These are phyloP conservation scores for Trypanosoma platydactyli DNA, from an alignment of 208 protist species.

Conservation along the genomic window DNA sequence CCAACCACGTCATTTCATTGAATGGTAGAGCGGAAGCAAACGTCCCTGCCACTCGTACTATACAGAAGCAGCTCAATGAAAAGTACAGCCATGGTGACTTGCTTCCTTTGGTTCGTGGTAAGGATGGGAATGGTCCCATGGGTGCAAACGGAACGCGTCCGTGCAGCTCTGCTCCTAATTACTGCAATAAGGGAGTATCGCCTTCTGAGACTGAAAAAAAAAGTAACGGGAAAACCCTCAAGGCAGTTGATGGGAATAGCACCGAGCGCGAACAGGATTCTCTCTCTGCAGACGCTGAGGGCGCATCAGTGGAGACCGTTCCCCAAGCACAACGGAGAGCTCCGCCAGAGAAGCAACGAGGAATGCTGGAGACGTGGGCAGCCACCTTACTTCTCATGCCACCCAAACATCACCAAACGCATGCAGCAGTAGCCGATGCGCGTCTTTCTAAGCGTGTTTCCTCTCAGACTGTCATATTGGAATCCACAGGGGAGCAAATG, in stretches of 20 bases:
- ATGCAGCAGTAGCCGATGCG: background rate
- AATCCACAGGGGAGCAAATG: conserved; percentile 56
- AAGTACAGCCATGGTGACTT: too few species aligned
- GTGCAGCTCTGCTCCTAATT: too few species aligned
- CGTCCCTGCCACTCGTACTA: background rate
- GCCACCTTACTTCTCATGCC: conserved; percentile 5
- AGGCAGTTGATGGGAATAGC: background rate
- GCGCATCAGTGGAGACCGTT: background rate
- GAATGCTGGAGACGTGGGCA: conserved; percentile 9
- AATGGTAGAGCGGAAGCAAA: background rate
- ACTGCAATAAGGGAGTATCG: too few species aligned
- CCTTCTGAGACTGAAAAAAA: too few species aligned
- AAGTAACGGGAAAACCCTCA: background rate
- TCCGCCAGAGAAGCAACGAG: background rate
- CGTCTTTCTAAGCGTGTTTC: conserved; percentile 1
- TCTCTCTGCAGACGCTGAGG: too few species aligned
- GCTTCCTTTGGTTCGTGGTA: too few species aligned
- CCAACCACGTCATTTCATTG: background rate
- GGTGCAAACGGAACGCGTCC: too few species aligned
- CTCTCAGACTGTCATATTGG: background rate
- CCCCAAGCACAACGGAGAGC: background rate
- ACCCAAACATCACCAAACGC: background rate
- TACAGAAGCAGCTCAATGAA: background rate
- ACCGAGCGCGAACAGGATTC: background rate
- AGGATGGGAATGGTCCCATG: too few species aligned